Conservation (phyloP, 805 yeast species). For the Sugiyamaella floridensis region DNA sequence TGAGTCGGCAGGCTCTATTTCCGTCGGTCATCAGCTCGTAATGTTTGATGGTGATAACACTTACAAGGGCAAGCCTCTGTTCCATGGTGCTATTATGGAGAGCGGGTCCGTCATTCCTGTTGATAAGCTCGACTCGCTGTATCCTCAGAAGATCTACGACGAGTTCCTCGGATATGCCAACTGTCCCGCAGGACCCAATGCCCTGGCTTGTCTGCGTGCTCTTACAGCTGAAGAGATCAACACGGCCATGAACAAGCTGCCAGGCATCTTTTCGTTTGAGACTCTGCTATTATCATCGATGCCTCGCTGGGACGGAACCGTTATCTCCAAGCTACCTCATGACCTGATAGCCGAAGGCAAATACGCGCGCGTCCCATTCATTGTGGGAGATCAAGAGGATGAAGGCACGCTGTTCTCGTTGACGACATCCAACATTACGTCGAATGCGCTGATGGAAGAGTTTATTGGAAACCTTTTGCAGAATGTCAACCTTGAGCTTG, state of each 20-base stretch:
- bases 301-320: slow-evolving; percentile 15
- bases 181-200: slow-evolving; percentile 4
- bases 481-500: neutral
- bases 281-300: slow-evolving; percentile 8
- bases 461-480: neutral
- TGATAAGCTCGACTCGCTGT: neutral
- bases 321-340: slow-evolving; percentile 4
- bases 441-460: slow-evolving; percentile 4
- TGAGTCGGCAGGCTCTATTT: slow-evolving; percentile 33
- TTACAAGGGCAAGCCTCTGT: slow-evolving; percentile 12
- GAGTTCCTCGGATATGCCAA: slow-evolving; percentile 6
- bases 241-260: slow-evolving; percentile 8
- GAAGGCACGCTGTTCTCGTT: slow-evolving; percentile 17
- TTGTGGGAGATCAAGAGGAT: slow-evolving; percentile 15
- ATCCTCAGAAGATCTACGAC: slow-evolving; percentile 11
- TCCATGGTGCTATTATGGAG: slow-evolving; percentile 16
- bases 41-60: slow-evolving; percentile 10
- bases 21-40: slow-evolving; percentile 13
- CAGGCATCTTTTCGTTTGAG: slow-evolving; percentile 6
- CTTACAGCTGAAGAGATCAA: slow-evolving; percentile 7
- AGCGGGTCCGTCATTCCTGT: slow-evolving; percentile 14
- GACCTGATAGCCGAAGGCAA: slow-evolving; percentile 8
- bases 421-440: slow-evolving; percentile 5
- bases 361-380: slow-evolving; percentile 13
- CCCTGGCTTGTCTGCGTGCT: slow-evolving; percentile 8